Evolutionary conservation across 345 rosid species (phyloP), one percentile per base, ranked within the genome.

Genomic region (Xanthoceras sorbifolium): DNA sequence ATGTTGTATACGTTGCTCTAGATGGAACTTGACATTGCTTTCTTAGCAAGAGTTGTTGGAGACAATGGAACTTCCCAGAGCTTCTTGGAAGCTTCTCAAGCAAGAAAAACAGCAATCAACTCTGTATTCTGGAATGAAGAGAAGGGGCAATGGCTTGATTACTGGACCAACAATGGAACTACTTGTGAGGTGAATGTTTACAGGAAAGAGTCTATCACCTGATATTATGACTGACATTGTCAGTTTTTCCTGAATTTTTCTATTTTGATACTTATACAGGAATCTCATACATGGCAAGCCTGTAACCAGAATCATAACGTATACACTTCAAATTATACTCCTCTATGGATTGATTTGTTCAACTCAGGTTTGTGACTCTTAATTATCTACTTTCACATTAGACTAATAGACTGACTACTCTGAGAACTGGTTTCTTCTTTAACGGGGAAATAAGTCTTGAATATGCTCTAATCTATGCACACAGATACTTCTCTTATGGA

Each of bases 21-120:
- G 99, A 92, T 92, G 99, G 99, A 97, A 82, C 91, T 87, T 65
- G 93, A 92, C 82, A 86, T 97, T 76, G 86, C 92, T 10, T 91
- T 78, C 77, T 84, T 94, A 50, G 95, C 94, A 79, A 83, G 87
- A 77, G 79, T 80, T 74, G 48, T 78, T 22, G 94, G 95, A 25
- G 84, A 91, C 55, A 60, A 84, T 66, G 65, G 62, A 10, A 78
- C 87, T 40, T 77, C 85, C n/a, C 77, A 84, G 73, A 81, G 73
- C 8, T 94, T 91, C 82, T 55, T 74, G 63, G 80, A 79, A 81
- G 89, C 92, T 54, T 86, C 97, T 28, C 75, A 85, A 78, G 89
- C 89, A 4, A 87, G 99, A 77, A 66, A 85, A 80, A 81, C 68
- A 73, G 92, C 98, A 0, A 79, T 94, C 57, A 69, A 83, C 73